Evolutionary conservation across 768 basidiomycete species (phyloP).

Genomic region (Steccherinum ochraceum): DNA sequence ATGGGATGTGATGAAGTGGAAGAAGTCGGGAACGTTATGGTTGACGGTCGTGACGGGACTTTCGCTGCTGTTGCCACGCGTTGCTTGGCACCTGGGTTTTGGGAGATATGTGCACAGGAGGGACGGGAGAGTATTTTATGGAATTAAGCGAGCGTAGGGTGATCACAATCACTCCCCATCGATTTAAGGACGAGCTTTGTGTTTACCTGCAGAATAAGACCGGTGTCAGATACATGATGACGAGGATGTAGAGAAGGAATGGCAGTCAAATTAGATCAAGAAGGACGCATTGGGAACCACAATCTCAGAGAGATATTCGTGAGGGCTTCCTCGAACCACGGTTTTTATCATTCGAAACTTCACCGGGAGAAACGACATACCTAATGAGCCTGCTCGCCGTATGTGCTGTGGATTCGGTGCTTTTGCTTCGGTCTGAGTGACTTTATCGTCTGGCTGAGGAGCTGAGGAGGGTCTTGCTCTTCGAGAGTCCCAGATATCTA

Average conservation of each 20-base stretch:
- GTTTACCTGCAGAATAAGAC: too few relatives aligned
- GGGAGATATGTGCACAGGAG: conserved; percentile 66
- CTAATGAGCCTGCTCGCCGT: neutral
- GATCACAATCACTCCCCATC: too few relatives aligned
- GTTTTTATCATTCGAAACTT: conserved; percentile 56
- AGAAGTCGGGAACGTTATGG: conserved; percentile 52
- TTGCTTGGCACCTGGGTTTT: conserved; percentile 71
- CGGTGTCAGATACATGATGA: too few relatives aligned
- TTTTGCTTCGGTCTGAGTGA: too few relatives aligned
- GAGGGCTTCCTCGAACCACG: conserved; percentile 69
- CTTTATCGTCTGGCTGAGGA: too few relatives aligned
- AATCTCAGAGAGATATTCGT: conserved; percentile 20
- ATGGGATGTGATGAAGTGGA: conserved; percentile 59
- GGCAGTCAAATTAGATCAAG: conserved; percentile 94
- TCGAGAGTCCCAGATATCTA: conserved; percentile 58
- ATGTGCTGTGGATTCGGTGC: neutral
- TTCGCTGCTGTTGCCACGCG: conserved; percentile 59
- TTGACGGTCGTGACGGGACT: conserved; percentile 57
- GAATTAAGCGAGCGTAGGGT: neutral
- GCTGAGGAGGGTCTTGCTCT: conserved; percentile 13
- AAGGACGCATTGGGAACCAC: conserved; percentile 50
- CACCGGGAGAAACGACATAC: neutral
- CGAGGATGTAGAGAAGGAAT: neutral
- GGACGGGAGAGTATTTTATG: conserved; percentile 34
- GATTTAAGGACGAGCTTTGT: too few relatives aligned